Evolutionary conservation across 208 protist genomes (phyloP).

Genomic region (Trypanosoma avium): DNA sequence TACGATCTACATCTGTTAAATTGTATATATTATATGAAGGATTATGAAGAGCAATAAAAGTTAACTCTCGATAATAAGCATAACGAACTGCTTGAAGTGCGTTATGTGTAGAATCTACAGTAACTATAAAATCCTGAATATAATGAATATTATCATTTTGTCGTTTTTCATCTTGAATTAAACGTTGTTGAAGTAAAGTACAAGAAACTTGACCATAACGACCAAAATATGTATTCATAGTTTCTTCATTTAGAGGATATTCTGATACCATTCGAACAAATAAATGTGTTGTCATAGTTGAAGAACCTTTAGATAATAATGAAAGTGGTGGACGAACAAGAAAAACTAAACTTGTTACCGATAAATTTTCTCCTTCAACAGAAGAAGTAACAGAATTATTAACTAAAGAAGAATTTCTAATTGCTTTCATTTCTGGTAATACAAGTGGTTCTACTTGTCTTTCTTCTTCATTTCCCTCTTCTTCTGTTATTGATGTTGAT

Average conservation of each 20-base stretch:
- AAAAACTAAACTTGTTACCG: conserved; percentile 41
- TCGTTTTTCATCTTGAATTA: conserved; percentile 16
- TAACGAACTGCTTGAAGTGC: conserved; percentile 57
- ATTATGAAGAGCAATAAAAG: conserved; percentile 80
- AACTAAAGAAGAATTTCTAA: no score
- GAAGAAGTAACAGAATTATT: no score
- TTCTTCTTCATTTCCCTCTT: no score
- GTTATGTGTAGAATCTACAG: conserved; percentile 74
- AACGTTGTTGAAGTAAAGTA: conserved; percentile 39
- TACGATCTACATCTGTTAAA: conserved; percentile 52
- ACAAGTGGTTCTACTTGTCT: no score
- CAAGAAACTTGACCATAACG: conserved; percentile 85
- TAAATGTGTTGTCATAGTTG: conserved; percentile 28
- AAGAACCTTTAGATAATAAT: background rate
- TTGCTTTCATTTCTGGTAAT: no score
- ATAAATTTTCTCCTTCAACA: no score
- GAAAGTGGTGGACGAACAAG: conserved; percentile 35
- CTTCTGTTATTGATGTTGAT: background rate
- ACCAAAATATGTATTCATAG: conserved; percentile 87
- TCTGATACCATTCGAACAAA: conserved; percentile 84
- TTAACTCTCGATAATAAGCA: conserved; percentile 82
- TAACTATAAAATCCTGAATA: conserved; percentile 86
- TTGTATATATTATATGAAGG: conserved; percentile 47
- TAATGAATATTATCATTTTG: background rate
- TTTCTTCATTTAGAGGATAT: conserved; percentile 73